Conservation (phyloP, 805 yeast species). For the Saturnispora besseyi region DNA sequence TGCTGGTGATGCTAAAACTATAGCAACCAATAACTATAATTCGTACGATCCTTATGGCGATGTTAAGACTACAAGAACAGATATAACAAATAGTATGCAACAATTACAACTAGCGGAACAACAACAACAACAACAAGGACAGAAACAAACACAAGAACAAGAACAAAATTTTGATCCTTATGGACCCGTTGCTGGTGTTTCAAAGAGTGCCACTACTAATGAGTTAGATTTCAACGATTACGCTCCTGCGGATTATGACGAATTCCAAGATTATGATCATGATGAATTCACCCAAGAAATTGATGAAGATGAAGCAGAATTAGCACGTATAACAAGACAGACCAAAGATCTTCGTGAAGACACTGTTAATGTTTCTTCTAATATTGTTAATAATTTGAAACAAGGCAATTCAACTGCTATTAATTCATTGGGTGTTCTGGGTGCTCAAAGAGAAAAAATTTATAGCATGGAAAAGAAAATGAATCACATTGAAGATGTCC, state of each 20-base stretch:
- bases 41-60: slow-evolving; percentile 17
- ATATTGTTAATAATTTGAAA: slow-evolving; percentile 62
- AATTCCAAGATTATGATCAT: slow-evolving; percentile 19
- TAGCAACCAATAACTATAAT: background rate
- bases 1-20: background rate
- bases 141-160: slow-evolving; percentile 9
- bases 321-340: slow-evolving; percentile 73
- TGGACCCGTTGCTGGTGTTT: slow-evolving; percentile 18
- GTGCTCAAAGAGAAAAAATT: slow-evolving; percentile 84
- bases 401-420: slow-evolving; percentile 67
- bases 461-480: slow-evolving; percentile 66
- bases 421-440: slow-evolving; percentile 84
- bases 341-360: slow-evolving; percentile 61
- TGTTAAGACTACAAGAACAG: slow-evolving; percentile 4
- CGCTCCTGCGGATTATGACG: slow-evolving; percentile 15
- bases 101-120: slow-evolving; percentile 11
- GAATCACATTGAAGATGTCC: slow-evolving; percentile 51
- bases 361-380: slow-evolving; percentile 76
- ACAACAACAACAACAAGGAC: slow-evolving; percentile 3
- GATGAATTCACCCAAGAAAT: slow-evolving; percentile 35
- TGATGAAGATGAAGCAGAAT: slow-evolving; percentile 82
- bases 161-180: slow-evolving; percentile 17
- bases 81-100: slow-evolving; percentile 6
- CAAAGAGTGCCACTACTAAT: slow-evolving; percentile 6
- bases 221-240: slow-evolving; percentile 22